These are phyloP conservation scores for Pseudopithomyces chartarum DNA, from an alignment of 2,329 filamentous ascomycete species.

Conservation along the genomic window DNA sequence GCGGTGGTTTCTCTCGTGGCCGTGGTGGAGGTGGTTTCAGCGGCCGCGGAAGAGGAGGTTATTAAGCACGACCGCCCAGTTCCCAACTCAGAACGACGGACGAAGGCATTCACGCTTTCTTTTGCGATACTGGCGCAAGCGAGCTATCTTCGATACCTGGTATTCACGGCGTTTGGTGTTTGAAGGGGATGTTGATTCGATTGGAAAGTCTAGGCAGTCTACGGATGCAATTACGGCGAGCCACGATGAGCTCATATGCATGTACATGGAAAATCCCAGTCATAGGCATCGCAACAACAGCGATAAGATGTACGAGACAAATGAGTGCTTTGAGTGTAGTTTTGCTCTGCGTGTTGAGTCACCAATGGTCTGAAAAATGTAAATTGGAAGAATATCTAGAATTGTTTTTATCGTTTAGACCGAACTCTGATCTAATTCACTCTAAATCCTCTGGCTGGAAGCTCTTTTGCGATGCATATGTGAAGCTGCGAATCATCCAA, in stretches of 20 bases:
- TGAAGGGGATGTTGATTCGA: slow-evolving; percentile 14
- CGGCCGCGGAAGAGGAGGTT: slow-evolving; percentile 38
- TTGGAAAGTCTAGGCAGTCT: slow-evolving; percentile 30
- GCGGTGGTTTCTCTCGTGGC: slow-evolving; percentile 40
- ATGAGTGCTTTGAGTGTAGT: not conserved
- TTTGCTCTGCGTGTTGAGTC: not conserved
- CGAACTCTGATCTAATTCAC: not conserved
- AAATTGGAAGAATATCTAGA: not conserved
- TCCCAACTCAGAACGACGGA: not conserved
- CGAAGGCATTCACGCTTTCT: not conserved
- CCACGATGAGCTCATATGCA: slow-evolving; percentile 8
- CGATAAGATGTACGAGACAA: not conserved
- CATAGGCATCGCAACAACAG: not conserved
- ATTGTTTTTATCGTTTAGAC: not conserved
- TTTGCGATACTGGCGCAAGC: slow-evolving; percentile 8
- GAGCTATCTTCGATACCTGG: slow-evolving; percentile 6
- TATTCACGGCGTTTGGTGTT: slow-evolving; percentile 41
- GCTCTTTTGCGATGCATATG: not conserved
- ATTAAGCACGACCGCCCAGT: slow-evolving; percentile 22
- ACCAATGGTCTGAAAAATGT: too few species aligned
- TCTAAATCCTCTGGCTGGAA: not conserved
- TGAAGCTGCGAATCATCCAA: not conserved
- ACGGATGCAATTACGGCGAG: slow-evolving; percentile 17
- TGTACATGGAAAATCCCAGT: slow-evolving; percentile 3
- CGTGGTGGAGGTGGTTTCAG: slow-evolving; percentile 31